Evolutionary conservation across 2,329 filamentous ascomycete species (phyloP), one percentile per base, ranked within the genome.

Genomic region (Raffaelea albimanens): DNA sequence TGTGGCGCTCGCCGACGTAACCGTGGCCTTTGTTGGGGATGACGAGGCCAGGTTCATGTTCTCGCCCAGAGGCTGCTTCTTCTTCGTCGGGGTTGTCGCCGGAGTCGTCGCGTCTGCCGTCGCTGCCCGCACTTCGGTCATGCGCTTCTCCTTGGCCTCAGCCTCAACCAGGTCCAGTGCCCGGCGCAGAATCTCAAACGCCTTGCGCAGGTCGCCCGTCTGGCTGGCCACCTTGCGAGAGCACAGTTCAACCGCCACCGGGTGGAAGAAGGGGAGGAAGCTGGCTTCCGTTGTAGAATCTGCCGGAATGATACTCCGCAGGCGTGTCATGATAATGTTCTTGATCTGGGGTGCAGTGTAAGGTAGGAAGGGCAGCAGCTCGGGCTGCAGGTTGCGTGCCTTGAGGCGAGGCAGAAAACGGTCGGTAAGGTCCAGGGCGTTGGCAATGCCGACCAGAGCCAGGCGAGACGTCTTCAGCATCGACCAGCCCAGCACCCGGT

Each of bases 401-500:
- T 97, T 97, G 52, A 98, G 78, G 45, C 91, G 85, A 44, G 93
- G 93, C 19, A 98, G 75, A 57, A 96, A 95, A 10, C 93, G 86
- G 61, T 97, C 93, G 0, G 93, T 98, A 48, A 98, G 72, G 61
- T 98, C 93, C 46, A 98, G 73, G 4, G 93, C 93, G 59, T 98
- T 98, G 56, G 93, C 93, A 59, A 98, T 95, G 43, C 93, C 93
- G 44, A 98, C 78, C 18, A 98, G 72, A 33, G 93, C 72, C 5
- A 98, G 80, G 19, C 79, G 80, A 0, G 93, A 96, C 2, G 79
- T 78, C 53, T 82, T 82, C 52, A 87, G 80, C 58, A 98, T 71
- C 1, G 93, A 94, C 90, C 91, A 97, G 62, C 96, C 90, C 56
- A 98, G 96, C n/a, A 98, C 72, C 52, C 82, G 85, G 67, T 97